Conservation (phyloP, 139 green algal species). For the Raphidocelis subcapitata region DNA sequence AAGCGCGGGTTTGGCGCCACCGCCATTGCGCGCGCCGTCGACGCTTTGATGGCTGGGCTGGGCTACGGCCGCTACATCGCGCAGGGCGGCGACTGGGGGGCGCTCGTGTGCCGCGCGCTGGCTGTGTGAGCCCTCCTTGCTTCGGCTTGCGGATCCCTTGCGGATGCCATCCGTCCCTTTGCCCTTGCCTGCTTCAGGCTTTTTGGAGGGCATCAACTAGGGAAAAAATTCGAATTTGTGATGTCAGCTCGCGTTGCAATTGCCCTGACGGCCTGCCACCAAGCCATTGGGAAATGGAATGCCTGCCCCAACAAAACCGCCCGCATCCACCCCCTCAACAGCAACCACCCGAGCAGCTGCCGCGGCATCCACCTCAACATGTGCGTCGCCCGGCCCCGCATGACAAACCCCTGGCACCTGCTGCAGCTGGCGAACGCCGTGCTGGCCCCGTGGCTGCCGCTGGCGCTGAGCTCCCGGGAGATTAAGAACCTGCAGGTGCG, state of each 20-base stretch:
- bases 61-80: conserved; percentile 19
- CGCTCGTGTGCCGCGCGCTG: conserved; percentile 12
- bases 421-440: not conserved
- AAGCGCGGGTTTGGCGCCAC: conserved; percentile 18
- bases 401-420: conserved; percentile 19
- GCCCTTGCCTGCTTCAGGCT: not conserved
- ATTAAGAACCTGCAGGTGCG: not conserved
- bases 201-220: not conserved
- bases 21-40: conserved; percentile 8
- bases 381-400: conserved; percentile 11
- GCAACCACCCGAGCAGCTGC: conserved; percentile 13
- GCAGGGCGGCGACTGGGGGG: conserved; percentile 26
- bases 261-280: too few species aligned
- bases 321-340: not conserved
- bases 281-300: not conserved
- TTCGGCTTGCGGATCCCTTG: too few species aligned
- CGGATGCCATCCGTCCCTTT: not conserved
- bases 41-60: conserved; percentile 18
- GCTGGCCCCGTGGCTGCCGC: conserved; percentile 8
- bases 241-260: too few species aligned
- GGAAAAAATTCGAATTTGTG: not conserved
- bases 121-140: conserved; percentile 5
- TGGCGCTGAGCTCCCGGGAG: conserved; percentile 1
- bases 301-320: not conserved
- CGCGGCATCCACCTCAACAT: conserved; percentile 24